Evolutionary conservation across 805 yeast species (phyloP), one percentile per base, ranked within the genome.

Genomic region (Saccharomycopsis sp.): DNA sequence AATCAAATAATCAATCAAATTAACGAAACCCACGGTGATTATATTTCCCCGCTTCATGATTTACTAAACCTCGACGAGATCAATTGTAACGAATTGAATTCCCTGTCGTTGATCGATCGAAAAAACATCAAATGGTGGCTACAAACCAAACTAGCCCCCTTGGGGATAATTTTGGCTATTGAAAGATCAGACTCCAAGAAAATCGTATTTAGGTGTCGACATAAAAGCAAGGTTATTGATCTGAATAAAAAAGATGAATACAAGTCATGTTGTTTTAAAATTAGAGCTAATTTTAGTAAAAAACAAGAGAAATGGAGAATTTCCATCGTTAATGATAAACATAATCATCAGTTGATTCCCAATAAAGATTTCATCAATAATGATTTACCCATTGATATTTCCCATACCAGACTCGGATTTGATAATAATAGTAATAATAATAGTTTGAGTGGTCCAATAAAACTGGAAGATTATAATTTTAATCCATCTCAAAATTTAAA

Each of bases 141-240:
- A 5, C 49, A 45, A 23, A 12, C 27, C 13, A 36, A 34, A 15
- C 37, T 45, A 3, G 37, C 30, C 10, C 49, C 46, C 14, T 40
- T 45, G 18, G 49, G 49, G 18, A 42, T 45, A 12, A 18, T 28
- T 12, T 29, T 45, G 13, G 49, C 49, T 18, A 55, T 58, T 46
- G 61, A 57, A 39, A 50, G 61, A 46, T 55, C 60, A 1, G 61
- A 57, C 36, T 39, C 52, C 2, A 49, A 56, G 15, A 56, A 57
- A 39, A 53, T 56, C 15, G 58, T 58, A 10, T 56, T 58, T 49
- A 51, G 58, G 40, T 57, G 61, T 40, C 44, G 49, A 14, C 37
- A 42, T 15, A 21, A 36, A 23, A 21, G 23, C 15, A 14, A 26
- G 13, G 15, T 23, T 8, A 12, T 6, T 18, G 33, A 18, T 4